phyloP scores from a whole-genome alignment of 2,329 filamentous ascomycete species.

The Setomelanomma holmii region DNA sequence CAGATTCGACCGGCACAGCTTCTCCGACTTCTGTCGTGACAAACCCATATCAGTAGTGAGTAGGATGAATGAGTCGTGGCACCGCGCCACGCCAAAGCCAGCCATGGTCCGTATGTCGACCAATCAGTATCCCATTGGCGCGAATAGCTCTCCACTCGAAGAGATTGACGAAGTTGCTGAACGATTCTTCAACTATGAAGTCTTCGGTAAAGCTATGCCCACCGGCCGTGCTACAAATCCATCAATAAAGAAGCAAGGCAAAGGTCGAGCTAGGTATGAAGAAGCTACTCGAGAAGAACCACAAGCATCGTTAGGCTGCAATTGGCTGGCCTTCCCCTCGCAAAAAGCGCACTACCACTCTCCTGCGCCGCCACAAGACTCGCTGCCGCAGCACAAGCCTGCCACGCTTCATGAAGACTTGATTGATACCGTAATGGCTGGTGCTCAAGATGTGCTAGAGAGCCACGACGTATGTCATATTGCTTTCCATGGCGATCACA shows the following conservation, averaged over 20 bases:
- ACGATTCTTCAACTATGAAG: slow-evolving; percentile 9
- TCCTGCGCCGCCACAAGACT: neutral
- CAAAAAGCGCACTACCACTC: neutral
- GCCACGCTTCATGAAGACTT: neutral
- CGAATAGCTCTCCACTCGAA: slow-evolving; percentile 21
- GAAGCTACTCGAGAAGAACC: slow-evolving; percentile 3
- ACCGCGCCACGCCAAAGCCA: slow-evolving; percentile 14
- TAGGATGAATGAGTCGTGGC: slow-evolving; percentile 31
- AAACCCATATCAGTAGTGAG: slow-evolving; percentile 11
- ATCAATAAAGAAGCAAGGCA: slow-evolving; percentile 12
- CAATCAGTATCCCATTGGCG: slow-evolving; percentile 22
- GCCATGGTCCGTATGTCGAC: slow-evolving; percentile 27
- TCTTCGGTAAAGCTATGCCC: slow-evolving; percentile 4
- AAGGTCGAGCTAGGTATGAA: slow-evolving; percentile 3
- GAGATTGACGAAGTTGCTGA: slow-evolving; percentile 24
- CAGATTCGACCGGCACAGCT: slow-evolving; percentile 14
- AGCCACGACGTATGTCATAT: too few species aligned
- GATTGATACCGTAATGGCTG: too few species aligned
- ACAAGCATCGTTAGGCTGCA: neutral
- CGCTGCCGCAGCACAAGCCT: neutral
- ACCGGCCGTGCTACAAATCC: slow-evolving; percentile 12
- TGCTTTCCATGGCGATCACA: too few species aligned
- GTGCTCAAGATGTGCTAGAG: too few species aligned
- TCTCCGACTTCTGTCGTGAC: slow-evolving; percentile 20
- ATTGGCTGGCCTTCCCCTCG: slow-evolving; percentile 7